Conservation (phyloP, 192 early-diverging fungal genomes). For the Linnemannia zychae region DNA sequence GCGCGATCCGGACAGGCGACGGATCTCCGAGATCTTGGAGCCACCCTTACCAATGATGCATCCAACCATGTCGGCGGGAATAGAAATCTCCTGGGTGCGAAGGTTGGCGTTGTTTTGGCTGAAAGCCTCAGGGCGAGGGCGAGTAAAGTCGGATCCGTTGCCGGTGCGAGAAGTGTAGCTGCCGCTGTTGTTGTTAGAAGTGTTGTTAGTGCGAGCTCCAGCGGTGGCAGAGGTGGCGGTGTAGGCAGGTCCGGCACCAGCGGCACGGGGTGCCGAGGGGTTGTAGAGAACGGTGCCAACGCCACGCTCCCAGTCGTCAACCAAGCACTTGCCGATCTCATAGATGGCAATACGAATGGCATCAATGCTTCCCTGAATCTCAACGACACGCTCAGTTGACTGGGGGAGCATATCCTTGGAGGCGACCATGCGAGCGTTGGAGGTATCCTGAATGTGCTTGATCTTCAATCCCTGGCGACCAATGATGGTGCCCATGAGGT, state of each 20-base stretch:
- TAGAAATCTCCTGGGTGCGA: slow-evolving; percentile 89
- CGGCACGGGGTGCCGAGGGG: slow-evolving; percentile 64
- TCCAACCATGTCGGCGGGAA: slow-evolving; percentile 96
- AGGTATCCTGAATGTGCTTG: slow-evolving; percentile 94
- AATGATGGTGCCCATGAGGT: slow-evolving; percentile 93
- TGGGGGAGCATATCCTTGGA: slow-evolving; percentile 94
- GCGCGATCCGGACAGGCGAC: slow-evolving; percentile 82
- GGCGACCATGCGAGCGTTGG: slow-evolving; percentile 88
- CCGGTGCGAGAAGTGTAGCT: slow-evolving; percentile 66
- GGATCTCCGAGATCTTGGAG: slow-evolving; percentile 85
- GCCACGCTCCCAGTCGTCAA: slow-evolving; percentile 88
- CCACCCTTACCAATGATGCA: slow-evolving; percentile 98
- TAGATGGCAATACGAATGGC: slow-evolving; percentile 87
- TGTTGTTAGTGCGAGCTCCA: slow-evolving; percentile 41
- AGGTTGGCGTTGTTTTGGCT: slow-evolving; percentile 60
- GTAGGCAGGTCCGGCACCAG: slow-evolving; percentile 42
- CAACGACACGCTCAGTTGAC: slow-evolving; percentile 93
- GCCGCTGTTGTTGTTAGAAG: slow-evolving; percentile 56
- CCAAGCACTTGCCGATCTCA: slow-evolving; percentile 88
- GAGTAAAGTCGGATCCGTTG: slow-evolving; percentile 68
- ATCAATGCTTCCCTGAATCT: slow-evolving; percentile 87
- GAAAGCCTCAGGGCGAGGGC: slow-evolving; percentile 45
- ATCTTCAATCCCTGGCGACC: slow-evolving; percentile 95
- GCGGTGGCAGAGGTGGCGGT: slow-evolving; percentile 15
- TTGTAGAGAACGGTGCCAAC: slow-evolving; percentile 89